Percentiles rank a stretch among this genome's conserved stretches.
phyloP scores from a whole-genome alignment of 225 moss, liverwort and hornwort genomes.

The Thuidium tamariscinum region DNA sequence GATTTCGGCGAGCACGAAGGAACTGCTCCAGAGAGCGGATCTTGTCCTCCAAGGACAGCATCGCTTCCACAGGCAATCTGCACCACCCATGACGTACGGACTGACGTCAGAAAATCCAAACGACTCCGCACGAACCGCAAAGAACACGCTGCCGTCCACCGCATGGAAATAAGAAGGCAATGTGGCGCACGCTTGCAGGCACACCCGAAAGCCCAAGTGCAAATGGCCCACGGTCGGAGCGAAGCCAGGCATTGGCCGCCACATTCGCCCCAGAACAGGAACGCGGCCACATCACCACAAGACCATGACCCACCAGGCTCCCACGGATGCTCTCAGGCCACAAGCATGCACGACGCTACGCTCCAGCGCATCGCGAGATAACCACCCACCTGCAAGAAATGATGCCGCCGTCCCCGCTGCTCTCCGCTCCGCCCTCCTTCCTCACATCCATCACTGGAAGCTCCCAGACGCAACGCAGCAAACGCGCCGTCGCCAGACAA shows the following conservation, averaged over 20 bases:
- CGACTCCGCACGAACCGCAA: neutral
- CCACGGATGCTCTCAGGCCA: neutral
- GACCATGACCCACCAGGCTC: neutral
- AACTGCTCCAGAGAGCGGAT: constrained; percentile 92
- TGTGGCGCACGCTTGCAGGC: neutral
- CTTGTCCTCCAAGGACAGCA: constrained; percentile 88
- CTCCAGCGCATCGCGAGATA: neutral
- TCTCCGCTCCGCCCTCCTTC: constrained; percentile 44
- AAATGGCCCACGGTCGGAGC: neutral
- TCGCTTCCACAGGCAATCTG: constrained; percentile 83
- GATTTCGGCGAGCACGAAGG: constrained; percentile 76
- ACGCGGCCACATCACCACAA: neutral
- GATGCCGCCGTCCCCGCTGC: constrained; percentile 59
- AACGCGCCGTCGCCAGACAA: constrained; percentile 82
- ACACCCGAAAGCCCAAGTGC: neutral
- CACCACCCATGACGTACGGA: neutral
- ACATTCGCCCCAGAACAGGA: neutral
- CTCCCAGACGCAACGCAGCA: constrained; percentile 93
- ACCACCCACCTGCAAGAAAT: constrained; percentile 58
- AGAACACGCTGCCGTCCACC: neutral
- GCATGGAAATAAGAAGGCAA: neutral
- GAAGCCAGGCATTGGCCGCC: neutral
- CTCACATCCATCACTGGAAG: constrained; percentile 79
- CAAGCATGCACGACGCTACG: neutral
- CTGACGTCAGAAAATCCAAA: neutral